Percentiles rank a stretch among this genome's conserved stretches.
Conservation (phyloP, 768 basidiomycete genomes). For the Suillus discolor region DNA sequence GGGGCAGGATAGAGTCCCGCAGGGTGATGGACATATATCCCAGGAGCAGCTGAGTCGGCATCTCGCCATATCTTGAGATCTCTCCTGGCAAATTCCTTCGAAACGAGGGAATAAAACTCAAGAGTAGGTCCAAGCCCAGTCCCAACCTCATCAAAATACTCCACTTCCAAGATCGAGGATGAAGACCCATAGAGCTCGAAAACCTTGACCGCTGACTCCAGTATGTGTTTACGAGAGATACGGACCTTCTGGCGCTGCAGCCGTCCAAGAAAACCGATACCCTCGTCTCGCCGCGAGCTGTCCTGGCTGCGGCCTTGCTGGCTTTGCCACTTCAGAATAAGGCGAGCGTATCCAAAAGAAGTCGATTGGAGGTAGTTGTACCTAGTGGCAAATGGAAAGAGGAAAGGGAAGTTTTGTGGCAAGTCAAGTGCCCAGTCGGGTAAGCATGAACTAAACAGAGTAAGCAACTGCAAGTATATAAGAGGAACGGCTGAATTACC, state of each 20-base stretch:
- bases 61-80: conserved; percentile 93
- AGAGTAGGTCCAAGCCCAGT: conserved; percentile 97
- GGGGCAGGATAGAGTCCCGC: conserved; percentile 89
- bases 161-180: conserved; percentile 92
- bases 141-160: conserved; percentile 99
- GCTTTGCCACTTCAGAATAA: conserved; percentile 94
- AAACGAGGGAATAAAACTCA: conserved; percentile 98
- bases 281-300: conserved; percentile 82
- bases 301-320: conserved; percentile 82
- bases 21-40: conserved; percentile 82
- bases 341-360: conserved; percentile 94
- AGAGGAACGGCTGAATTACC: conserved; percentile 49
- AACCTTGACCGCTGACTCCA: conserved; percentile 95
- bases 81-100: conserved; percentile 89
- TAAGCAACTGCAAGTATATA: conserved; percentile 1
- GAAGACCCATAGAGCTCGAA: conserved; percentile 96
- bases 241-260: conserved; percentile 95
- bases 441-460: conserved; percentile 73
- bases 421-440: conserved; percentile 98
- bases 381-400: conserved; percentile 97
- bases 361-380: conserved; percentile 98
- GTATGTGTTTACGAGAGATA: conserved; percentile 90
- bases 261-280: conserved; percentile 89
- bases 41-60: conserved; percentile 62
- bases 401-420: conserved; percentile 95